Evolutionary conservation across 2,329 filamentous ascomycete genomes (phyloP).

Genomic region (Penicillium sp.): DNA sequence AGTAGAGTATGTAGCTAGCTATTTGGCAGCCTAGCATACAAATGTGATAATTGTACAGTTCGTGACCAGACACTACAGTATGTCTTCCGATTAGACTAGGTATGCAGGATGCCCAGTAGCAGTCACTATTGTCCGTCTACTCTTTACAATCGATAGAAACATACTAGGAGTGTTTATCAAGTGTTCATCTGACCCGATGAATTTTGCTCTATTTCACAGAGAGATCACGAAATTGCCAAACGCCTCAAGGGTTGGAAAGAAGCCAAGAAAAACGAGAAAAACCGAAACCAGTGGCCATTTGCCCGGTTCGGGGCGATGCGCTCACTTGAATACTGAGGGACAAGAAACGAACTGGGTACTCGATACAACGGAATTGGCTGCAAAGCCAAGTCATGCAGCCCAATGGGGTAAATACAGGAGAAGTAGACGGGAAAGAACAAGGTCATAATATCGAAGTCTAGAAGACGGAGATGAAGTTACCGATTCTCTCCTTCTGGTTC

Average conservation of each 20-base stretch:
- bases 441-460: constrained; percentile 45
- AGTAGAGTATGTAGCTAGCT: too few relatives aligned
- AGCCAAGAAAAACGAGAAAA: constrained; percentile 12
- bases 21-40: too few relatives aligned
- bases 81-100: too few relatives aligned
- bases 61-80: too few relatives aligned
- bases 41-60: too few relatives aligned
- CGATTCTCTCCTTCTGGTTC: constrained; percentile 98
- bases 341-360: constrained; percentile 34
- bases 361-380: constrained; percentile 24
- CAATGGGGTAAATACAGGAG: constrained; percentile 18
- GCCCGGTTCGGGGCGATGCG: constrained; percentile 26
- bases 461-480: constrained; percentile 98
- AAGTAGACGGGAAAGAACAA: constrained; percentile 10
- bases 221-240: constrained; percentile 24
- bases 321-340: constrained; percentile 26
- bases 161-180: neutral
- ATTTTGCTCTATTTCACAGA: constrained; percentile 31
- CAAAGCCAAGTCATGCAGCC: constrained; percentile 1
- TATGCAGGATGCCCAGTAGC: too few relatives aligned
- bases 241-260: constrained; percentile 23
- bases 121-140: too few relatives aligned
- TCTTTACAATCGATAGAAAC: neutral
- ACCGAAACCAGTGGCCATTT: constrained; percentile 20
- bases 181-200: constrained; percentile 9